phyloP scores from a whole-genome alignment of 2,329 filamentous ascomycete genomes.

The Periconia sp. region DNA sequence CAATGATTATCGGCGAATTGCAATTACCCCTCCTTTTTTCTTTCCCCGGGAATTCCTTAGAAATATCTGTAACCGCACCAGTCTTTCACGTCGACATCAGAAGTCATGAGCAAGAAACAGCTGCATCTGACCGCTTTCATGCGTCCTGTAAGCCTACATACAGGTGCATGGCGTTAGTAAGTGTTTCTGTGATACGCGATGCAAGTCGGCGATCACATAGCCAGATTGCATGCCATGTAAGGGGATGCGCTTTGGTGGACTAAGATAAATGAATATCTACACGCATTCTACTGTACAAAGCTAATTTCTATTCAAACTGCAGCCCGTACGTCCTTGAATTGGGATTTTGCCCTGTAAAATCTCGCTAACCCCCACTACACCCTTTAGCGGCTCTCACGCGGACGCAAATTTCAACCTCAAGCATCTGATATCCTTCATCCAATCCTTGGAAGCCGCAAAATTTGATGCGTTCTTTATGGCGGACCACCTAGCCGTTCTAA shows the following conservation, averaged over 20 bases:
- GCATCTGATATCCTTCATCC: constrained; percentile 60
- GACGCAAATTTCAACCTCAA: constrained; percentile 65
- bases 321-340: no score
- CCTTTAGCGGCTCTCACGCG: constrained; percentile 58
- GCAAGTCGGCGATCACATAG: no score
- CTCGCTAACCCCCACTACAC: no score
- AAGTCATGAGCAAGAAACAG: constrained; percentile 18
- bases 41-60: not conserved
- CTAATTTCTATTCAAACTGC: no score
- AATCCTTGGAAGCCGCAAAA: constrained; percentile 60
- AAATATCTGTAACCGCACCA: not conserved
- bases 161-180: constrained; percentile 64
- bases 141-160: constrained; percentile 63
- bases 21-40: not conserved
- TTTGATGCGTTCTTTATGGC: constrained; percentile 66
- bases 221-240: no score
- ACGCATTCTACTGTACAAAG: no score
- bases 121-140: constrained; percentile 63
- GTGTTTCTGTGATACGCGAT: no score
- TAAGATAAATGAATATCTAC: no score
- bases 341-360: no score
- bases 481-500: constrained; percentile 60
- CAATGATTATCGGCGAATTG: not conserved
- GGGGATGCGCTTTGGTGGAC: no score
- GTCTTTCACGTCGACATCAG: not conserved